Evolutionary conservation across 2,329 filamentous ascomycete genomes (phyloP).

Genomic region (Botrytis fabae): DNA sequence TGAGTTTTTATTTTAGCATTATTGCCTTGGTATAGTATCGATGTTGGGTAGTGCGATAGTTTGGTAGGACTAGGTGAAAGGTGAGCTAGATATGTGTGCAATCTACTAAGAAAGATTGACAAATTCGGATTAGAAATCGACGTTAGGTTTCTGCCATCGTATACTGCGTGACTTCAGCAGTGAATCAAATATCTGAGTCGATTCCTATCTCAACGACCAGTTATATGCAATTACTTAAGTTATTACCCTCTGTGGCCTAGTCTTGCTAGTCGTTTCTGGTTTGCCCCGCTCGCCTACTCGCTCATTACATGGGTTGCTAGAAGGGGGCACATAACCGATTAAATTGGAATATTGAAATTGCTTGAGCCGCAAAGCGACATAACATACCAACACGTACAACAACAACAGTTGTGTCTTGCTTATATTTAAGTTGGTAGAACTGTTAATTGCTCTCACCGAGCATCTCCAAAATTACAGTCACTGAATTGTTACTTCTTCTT

Average conservation of each 20-base stretch:
- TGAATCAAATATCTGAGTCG: not conserved
- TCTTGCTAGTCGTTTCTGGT: not conserved
- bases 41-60: not conserved
- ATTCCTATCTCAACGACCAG: not conserved
- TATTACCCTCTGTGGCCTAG: not conserved
- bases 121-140: too few relatives aligned
- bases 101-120: not conserved
- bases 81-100: not conserved
- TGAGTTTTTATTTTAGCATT: too few relatives aligned
- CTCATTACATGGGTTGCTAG: not conserved
- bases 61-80: not conserved
- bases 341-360: not conserved
- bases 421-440: not conserved
- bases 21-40: too few relatives aligned
- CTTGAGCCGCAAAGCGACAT: not conserved
- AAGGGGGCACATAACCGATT: not conserved
- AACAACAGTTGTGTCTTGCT: not conserved
- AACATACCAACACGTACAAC: not conserved
- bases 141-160: not conserved
- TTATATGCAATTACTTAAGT: not conserved
- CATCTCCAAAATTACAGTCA: rapidly evolving
- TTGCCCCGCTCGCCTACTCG: not conserved
- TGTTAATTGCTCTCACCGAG: not conserved
- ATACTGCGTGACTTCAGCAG: not conserved
- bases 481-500: not conserved